A percentile compares a stretch with the other conserved stretches of the same genome.
Conservation (phyloP, 225 moss, liverwort and hornwort genomes). For the Polytrichum formosum region DNA sequence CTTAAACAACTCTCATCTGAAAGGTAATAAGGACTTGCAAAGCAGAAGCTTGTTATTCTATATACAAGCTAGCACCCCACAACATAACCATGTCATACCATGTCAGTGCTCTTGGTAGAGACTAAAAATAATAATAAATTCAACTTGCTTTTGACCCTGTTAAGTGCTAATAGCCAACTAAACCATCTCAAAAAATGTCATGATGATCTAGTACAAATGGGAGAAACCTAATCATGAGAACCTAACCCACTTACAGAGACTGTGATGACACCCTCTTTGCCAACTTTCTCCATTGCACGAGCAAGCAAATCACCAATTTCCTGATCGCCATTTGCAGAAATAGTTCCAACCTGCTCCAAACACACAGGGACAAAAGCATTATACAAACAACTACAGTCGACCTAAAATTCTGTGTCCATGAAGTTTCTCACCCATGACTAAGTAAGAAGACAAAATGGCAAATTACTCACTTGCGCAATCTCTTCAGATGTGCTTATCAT, state of each 20-base stretch:
- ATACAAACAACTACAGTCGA: not conserved
- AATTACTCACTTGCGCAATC: slow-evolving; percentile 70
- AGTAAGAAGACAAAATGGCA: slow-evolving; percentile 1
- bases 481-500: slow-evolving; percentile 97
- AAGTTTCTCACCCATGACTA: not conserved
- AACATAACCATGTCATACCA: no score
- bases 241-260: slow-evolving; percentile 33
- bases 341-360: slow-evolving; percentile 42
- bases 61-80: no score
- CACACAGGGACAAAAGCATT: not conserved
- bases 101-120: no score
- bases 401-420: not conserved
- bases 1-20: no score
- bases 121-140: no score
- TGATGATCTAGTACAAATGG: slow-evolving; percentile 1
- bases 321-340: slow-evolving; percentile 52
- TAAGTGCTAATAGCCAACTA: not conserved
- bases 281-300: slow-evolving; percentile 59
- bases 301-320: slow-evolving; percentile 61
- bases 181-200: not conserved
- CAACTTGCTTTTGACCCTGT: no score
- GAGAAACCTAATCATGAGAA: no score
- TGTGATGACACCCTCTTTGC: slow-evolving; percentile 61
- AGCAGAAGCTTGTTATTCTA: no score
- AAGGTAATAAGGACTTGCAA: no score